Conservation (phyloP, 2,329 filamentous ascomycete genomes). For the Tolypocladium pustulatum region DNA sequence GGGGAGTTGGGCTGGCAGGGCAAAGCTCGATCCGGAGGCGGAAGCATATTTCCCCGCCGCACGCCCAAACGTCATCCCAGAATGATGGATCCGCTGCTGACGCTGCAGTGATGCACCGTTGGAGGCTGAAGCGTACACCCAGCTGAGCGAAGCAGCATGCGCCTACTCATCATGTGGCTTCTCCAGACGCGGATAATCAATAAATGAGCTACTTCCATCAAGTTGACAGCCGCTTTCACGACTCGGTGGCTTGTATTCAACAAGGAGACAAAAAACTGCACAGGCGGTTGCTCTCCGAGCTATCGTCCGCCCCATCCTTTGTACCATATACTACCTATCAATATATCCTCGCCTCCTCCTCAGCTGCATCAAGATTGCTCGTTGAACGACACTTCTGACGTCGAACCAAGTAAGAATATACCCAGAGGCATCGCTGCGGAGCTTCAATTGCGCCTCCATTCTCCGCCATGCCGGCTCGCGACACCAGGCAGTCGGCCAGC, state of each 20-base stretch:
- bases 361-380: background rate
- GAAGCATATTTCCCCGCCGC: background rate
- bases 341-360: background rate
- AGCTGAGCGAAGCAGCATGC: background rate
- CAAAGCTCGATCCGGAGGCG: background rate
- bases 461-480: constrained; percentile 15
- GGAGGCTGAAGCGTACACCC: background rate
- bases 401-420: background rate
- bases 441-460: background rate
- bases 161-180: background rate
- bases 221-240: background rate
- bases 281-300: background rate
- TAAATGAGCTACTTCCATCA: background rate
- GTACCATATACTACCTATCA: background rate
- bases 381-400: background rate
- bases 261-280: background rate
- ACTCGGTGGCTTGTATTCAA: background rate
- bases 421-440: background rate
- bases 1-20: background rate
- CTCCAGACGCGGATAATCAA: background rate
- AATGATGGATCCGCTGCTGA: background rate
- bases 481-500: constrained; percentile 14
- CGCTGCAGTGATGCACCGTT: background rate
- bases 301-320: background rate
- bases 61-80: background rate